Conservation (phyloP, 805 yeast genomes). For the Starmerella stellata region DNA sequence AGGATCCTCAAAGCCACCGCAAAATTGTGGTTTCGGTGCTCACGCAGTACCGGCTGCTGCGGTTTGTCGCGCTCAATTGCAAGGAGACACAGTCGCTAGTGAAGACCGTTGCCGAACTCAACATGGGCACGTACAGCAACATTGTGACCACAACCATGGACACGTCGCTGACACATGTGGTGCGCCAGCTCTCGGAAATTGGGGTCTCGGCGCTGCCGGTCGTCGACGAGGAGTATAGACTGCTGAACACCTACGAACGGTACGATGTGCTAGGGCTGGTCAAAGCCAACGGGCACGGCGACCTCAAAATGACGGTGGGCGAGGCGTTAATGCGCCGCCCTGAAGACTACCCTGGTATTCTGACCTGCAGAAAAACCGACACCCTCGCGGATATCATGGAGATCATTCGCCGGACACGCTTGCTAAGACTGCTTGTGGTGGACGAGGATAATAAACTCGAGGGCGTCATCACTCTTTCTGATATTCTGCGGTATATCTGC, state of each 20-base stretch:
- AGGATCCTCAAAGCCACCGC: constrained; percentile 77
- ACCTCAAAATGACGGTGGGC: constrained; percentile 77
- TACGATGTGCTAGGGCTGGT: constrained; percentile 84
- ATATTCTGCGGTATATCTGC: constrained; percentile 51
- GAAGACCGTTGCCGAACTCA: constrained; percentile 54
- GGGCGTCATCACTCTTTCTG: constrained; percentile 82
- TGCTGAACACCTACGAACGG: constrained; percentile 86
- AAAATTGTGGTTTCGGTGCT: constrained; percentile 90
- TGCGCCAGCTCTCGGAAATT: constrained; percentile 54
- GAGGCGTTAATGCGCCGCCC: constrained; percentile 87
- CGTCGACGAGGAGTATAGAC: constrained; percentile 42
- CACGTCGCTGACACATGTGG: constrained; percentile 87
- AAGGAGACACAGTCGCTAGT: constrained; percentile 74
- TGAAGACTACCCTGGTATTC: constrained; percentile 94
- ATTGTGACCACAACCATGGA: constrained; percentile 71
- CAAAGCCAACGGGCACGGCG: constrained; percentile 77
- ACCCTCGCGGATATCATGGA: constrained; percentile 77
- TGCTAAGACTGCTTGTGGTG: constrained; percentile 83
- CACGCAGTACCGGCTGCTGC: constrained; percentile 88
- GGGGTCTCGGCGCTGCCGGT: constrained; percentile 90
- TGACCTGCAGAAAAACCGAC: constrained; percentile 81
- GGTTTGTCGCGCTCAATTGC: constrained; percentile 90
- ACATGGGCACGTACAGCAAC: constrained; percentile 33
- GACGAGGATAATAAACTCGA: constrained; percentile 60
- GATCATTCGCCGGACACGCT: constrained; percentile 74